A percentile compares a stretch with the other conserved stretches of the same genome.
Conservation (phyloP, 208 protist species). For the Polymyxa betae region DNA sequence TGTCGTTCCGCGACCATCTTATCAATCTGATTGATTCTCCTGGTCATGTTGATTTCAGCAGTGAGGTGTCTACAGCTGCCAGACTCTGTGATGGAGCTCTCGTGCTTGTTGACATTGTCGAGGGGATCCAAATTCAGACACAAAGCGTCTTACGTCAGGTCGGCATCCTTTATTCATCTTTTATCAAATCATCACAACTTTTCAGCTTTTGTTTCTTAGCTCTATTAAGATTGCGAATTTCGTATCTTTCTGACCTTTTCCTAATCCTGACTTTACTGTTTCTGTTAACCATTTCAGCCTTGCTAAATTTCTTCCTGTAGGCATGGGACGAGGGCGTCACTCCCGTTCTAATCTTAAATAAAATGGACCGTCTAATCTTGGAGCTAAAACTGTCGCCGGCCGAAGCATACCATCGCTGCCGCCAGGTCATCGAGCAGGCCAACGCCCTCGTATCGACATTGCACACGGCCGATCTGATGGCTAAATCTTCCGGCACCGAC, state of each 20-base stretch:
- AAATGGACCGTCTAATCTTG: constrained; percentile 94
- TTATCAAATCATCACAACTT: too few relatives aligned
- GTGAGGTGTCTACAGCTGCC: constrained; percentile 93
- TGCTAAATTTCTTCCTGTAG: not conserved
- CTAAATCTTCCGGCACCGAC: constrained; percentile 66
- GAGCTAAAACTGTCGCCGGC: constrained; percentile 85
- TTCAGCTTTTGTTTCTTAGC: too few relatives aligned
- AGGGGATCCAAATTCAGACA: constrained; percentile 91
- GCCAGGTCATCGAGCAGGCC: constrained; percentile 87
- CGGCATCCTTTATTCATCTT: not conserved
- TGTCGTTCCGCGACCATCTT: constrained; percentile 79
- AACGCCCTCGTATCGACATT: constrained; percentile 79
- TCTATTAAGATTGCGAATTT: too few relatives aligned
- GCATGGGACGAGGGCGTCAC: constrained; percentile 87
- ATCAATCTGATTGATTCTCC: constrained; percentile 99
- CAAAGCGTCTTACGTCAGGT: constrained; percentile 78
- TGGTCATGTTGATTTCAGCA: constrained; percentile 98
- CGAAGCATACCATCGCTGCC: constrained; percentile 87
- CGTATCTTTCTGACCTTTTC: too few relatives aligned
- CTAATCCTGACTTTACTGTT: too few relatives aligned
- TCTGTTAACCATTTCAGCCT: too few relatives aligned
- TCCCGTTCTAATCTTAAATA: constrained; percentile 96
- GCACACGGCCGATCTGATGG: constrained; percentile 73
- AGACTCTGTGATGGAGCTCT: constrained; percentile 94
- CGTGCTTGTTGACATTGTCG: constrained; percentile 96